Evolutionary conservation across 1,284 basidiomycete genomes (phyloP), one percentile per base, ranked within the genome.

Genomic region (Cryptococcus depauperatus): DNA sequence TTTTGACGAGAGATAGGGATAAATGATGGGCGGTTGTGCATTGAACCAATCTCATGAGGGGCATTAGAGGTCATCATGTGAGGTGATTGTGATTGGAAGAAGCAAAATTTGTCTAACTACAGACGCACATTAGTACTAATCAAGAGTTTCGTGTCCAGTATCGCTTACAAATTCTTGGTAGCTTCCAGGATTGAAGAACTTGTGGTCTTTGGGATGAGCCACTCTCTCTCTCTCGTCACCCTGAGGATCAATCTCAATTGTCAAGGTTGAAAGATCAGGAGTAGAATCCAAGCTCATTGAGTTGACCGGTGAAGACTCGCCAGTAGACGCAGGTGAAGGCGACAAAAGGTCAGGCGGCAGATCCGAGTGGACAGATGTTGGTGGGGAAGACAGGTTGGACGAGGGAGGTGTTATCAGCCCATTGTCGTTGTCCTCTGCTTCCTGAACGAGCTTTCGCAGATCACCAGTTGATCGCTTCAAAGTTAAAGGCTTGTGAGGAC

Each of bases 81-180:
- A 0, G 66, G 66, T 14, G 32, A 33, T n/a, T n/a, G n/a, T 13
- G 63, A 64, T 43, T 69, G 63, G 63, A 69, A 71, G 57, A 71
- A 71, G 54, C 69, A 71, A 50, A 69, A 71, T 44, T 64, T 65
- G 48, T 66, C 61, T 10, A 71, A 53, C 68, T 70, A 43, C 22
- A 19, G 28, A 9, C 29, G 26, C 14, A 33, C n/a, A 27, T 43
- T 32, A 39, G 25, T 35, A 10, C 9, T 11, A 23, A 13, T 23
- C 14, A 18, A 35, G 18, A 9, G 41, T 16, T 7, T 28, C 21
- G 19, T 37, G 18, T 16, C 25, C 16, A 13, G n/a, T n/a, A n/a
- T n/a, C 19, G 60, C 67, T 57, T 28, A 70, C 68, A 43, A 71
- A 69, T 44, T 69, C 66, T 43, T 69, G 65, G 41, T 68, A 68